Evolutionary conservation across 306 rosid species (phyloP), one percentile per base, ranked within the genome.

Genomic region (Begonia fuchsioides): DNA sequence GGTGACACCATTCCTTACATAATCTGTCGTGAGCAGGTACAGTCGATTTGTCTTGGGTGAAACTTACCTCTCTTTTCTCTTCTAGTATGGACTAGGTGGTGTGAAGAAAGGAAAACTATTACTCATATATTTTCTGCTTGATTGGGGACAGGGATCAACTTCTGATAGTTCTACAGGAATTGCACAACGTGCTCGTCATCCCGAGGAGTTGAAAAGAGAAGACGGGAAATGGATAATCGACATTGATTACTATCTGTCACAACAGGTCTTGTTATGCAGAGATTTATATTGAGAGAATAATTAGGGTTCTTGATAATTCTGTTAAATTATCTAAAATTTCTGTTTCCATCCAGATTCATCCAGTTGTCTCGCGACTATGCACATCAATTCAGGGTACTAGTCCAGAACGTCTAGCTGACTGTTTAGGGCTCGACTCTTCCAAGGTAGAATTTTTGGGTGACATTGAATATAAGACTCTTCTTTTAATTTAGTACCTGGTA

Each of bases 301-400:
- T 19, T 19, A 19, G 2, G 20, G 14, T 54, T 19, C 32, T 56
- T 38, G 38, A 35, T 54, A 63, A 15, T 49, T 26, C 32, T 13
- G 60, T 54, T 50, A 13, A 60, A 46, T 56, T 54, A 32, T 5
- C 49, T 75, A 61, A 72, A 20, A 45, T 52, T 44, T 61, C 53
- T 50, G 40, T 47, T 35, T 39, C 44, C 4, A 3, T 54, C 60
- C 81, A 90, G 97, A 85, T 90, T 63, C 95, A 84, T 74, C 97
- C 97, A 1, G 95, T 90, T 62, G 87, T 90, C 56, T 90, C 97
- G 45, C 87, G 97, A 52, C 92, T 90, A 53, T 90, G 95, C 67
- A 92, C 95, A 53, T 72, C 95, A 49, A 84, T 90, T 70, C 92
- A 81, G 69, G 97, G 95, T 40, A 90, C 97, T 32, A 81, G 95